Evolutionary conservation across 148 eudicot genomes (phyloP), one percentile per base, ranked within the genome.

Genomic region (Vaccinium myrtillus): DNA sequence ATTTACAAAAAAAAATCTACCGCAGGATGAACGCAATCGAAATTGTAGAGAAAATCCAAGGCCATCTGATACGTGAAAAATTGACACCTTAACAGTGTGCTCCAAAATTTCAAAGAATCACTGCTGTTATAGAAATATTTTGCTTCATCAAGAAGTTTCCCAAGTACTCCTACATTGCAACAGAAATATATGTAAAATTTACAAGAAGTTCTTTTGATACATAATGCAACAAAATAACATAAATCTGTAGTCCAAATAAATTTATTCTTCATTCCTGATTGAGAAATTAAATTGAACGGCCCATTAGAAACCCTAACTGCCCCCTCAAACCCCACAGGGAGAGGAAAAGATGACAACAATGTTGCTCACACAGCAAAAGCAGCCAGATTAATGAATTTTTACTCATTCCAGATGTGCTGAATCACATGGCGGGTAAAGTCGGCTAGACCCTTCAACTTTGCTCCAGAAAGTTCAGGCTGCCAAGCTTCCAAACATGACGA

Each of bases 381-480:
- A 83, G 39, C 32, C 79, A 82, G 73, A 73, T 82, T 70, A 36
- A 69, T n/a, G 6, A 23, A 13, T 1, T 14, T 82, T 27, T 49
- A 14, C 16, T 50, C 48, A 54, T 71, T 32, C 84, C 78, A 63
- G 54, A 51, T 54, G 51, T 83, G 32, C 79, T 36, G 67, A 54
- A 54, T 18, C 15, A 54, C 79, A 51, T 53, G 25, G 78, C 19
- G 18, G 58, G 43, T 58, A 73, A 61, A 83, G 43, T 82, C 36
- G 8, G 79, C 32, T 67, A 30, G 67, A 71, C 79, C 84, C 53
- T 71, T 56, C 69, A 73, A 53, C 77, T 73, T 82, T 71, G 79
- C 78, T 69, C 78, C 65, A 10, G 69, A 53, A 70, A 82, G 84
- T 82, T 71, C 67, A 21, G 79, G 79, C 70, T 55, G 84, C 79